phyloP scores from a whole-genome alignment of 306 rosid species.

The Quercus alba region DNA sequence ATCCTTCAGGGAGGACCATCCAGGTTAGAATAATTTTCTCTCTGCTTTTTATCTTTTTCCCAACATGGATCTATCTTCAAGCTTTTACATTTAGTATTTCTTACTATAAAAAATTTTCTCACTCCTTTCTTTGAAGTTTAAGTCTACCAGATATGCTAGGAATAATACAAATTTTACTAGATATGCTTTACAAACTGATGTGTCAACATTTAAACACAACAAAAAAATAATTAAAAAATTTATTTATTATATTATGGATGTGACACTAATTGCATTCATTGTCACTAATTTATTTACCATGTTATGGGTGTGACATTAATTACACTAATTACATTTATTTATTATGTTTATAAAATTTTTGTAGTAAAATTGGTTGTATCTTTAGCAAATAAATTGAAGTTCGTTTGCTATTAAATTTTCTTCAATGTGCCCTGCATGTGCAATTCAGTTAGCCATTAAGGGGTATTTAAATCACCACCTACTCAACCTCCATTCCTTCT shows the following conservation, averaged over 20 bases:
- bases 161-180: no score
- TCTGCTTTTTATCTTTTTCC: not conserved
- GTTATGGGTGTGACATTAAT: no score
- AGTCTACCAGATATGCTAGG: not conserved
- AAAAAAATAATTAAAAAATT: no score
- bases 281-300: no score
- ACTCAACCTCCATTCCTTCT: not conserved
- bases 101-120: not conserved
- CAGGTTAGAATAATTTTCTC: slow-evolving; percentile 45
- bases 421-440: not conserved
- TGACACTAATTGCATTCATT: no score
- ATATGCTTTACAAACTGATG: no score
- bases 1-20: slow-evolving; percentile 85
- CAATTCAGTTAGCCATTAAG: not conserved
- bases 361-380: no score
- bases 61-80: slow-evolving; percentile 5
- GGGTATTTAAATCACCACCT: not conserved
- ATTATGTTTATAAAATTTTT: no score
- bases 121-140: not conserved
- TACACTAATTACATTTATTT: no score
- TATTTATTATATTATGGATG: no score
- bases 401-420: not conserved
- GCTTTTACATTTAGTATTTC: not conserved
- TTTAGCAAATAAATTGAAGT: not conserved
- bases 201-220: no score